phyloP scores from a whole-genome alignment of 2,329 filamentous ascomycete species.

The Coccinonectria pachysandricola region DNA sequence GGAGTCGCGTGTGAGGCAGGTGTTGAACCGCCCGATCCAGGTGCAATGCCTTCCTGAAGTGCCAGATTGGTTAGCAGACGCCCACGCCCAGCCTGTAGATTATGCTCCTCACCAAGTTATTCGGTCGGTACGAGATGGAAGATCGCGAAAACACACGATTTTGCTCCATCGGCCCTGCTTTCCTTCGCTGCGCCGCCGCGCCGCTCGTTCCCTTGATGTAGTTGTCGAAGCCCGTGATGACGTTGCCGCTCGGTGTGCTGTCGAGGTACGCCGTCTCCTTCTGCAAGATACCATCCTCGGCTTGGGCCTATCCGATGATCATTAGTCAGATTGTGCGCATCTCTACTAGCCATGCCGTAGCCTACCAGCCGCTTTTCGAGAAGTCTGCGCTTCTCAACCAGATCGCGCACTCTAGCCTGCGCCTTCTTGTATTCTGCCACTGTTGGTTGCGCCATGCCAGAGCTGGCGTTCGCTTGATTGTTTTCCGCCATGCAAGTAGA shows the following conservation, averaged over 20 bases:
- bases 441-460: slow-evolving; percentile 22
- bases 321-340: slow-evolving; percentile 22
- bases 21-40: slow-evolving; percentile 28
- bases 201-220: slow-evolving; percentile 82
- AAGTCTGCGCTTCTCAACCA: slow-evolving; percentile 33
- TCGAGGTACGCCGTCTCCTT: slow-evolving; percentile 86
- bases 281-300: slow-evolving; percentile 73
- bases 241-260: slow-evolving; percentile 81
- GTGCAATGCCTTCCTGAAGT: slow-evolving; percentile 16
- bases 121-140: slow-evolving; percentile 50
- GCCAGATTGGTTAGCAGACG: slow-evolving; percentile 4
- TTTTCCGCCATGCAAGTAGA: slow-evolving; percentile 28
- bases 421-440: slow-evolving; percentile 41
- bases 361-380: slow-evolving; percentile 29
- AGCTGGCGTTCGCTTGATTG: slow-evolving; percentile 16
- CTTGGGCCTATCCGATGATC: slow-evolving; percentile 21
- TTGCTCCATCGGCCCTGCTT: slow-evolving; percentile 54
- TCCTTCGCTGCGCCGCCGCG: slow-evolving; percentile 52
- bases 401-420: slow-evolving; percentile 36
- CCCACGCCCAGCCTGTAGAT: neutral
- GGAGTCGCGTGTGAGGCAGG: slow-evolving; percentile 31
- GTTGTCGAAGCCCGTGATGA: slow-evolving; percentile 94
- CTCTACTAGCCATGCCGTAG: neutral
- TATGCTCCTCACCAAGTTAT: slow-evolving; percentile 21
- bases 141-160: slow-evolving; percentile 65